Evolutionary conservation across 495 filamentous ascomycete genomes (phyloP), one percentile per base, ranked within the genome.

Genomic region (Trichoderma gamsii): DNA sequence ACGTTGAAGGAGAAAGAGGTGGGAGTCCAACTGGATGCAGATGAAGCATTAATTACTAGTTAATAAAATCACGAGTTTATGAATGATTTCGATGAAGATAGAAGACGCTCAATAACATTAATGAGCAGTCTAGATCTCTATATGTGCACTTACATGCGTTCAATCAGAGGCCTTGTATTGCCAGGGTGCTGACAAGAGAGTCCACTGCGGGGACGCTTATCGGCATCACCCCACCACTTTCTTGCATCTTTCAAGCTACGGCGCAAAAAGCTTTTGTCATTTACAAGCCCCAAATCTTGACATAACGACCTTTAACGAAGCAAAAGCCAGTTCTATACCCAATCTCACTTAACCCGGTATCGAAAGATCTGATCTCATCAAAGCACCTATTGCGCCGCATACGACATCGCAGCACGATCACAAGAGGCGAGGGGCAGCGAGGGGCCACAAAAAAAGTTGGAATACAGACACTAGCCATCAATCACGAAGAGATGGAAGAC

Each of bases 401-500:
- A 46, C 43, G 43, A 38, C 35, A 38, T 7, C 35, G 35, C 35
- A 38, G 35, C 35, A 38, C 35, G 35, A 4, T 38, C 7, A 13
- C 56, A 29, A 25, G 18, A 52, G n/a, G 21, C 56, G 56, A 61
- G 56, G 56, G 56, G 25, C 56, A 61, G 56, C 56, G 56, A 16
- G 25, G 56, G 25, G 56, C 25, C 13, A 61, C 11, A 61, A 61
- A 32, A 61, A 32, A 52, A 23, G 49, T 21, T 6, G 49, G 21
- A 52, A 52, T 0, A 52, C 16, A n/a, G 49, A n/a, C 29, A 52
- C 27, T 6, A 25, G 5, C 5, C 35, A 7, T 38, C 16, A 4
- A 65, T 15, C 43, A 18, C 9, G 3, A 21, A 52, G 25, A 69
- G 13, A 86, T 86, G 84, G 84, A 86, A 71, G 82, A 84, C 66